These are phyloP conservation scores for Aureobasidium zeae DNA, from an alignment of 2,329 filamentous ascomycete genomes.

Conservation along the genomic window DNA sequence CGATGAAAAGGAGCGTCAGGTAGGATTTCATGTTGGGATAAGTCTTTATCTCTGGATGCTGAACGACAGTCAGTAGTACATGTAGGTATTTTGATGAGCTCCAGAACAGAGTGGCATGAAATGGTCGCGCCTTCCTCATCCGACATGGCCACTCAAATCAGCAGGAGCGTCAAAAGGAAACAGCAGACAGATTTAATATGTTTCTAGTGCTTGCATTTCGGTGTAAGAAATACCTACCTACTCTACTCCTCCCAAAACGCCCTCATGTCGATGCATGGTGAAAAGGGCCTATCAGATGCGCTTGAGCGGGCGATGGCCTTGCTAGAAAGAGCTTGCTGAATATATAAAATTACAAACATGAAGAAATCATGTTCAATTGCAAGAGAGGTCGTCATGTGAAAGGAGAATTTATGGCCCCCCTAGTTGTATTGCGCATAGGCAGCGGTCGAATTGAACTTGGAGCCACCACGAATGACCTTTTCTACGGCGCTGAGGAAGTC, in stretches of 20 bases:
- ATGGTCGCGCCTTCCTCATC: no score
- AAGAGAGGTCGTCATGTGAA: not conserved
- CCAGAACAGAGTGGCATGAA: no score
- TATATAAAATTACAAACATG: constrained; percentile 13
- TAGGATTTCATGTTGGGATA: constrained; percentile 1
- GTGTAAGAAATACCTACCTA: constrained; percentile 9
- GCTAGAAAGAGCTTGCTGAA: constrained; percentile 5
- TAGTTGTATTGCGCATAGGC: constrained; percentile 99
- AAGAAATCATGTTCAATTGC: not conserved
- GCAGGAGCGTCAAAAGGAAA: no score
- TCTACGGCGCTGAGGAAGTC: constrained; percentile 96
- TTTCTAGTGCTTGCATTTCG: constrained; percentile 4
- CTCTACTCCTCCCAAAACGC: constrained; percentile 10
- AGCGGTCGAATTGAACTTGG: constrained; percentile 98
- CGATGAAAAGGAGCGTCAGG: not conserved
- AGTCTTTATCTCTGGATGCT: no score
- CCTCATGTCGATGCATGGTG: constrained; percentile 10
- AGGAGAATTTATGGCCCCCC: not conserved
- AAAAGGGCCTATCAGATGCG: constrained; percentile 9
- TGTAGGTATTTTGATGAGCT: no score
- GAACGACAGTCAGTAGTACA: no score
- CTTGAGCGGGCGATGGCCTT: not conserved
- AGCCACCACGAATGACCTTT: constrained; percentile 98
- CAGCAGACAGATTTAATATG: no score
- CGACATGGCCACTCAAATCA: no score